Base-by-base conservation (phyloP, 768 basidiomycete species). In the Phaffia australis region DNA sequence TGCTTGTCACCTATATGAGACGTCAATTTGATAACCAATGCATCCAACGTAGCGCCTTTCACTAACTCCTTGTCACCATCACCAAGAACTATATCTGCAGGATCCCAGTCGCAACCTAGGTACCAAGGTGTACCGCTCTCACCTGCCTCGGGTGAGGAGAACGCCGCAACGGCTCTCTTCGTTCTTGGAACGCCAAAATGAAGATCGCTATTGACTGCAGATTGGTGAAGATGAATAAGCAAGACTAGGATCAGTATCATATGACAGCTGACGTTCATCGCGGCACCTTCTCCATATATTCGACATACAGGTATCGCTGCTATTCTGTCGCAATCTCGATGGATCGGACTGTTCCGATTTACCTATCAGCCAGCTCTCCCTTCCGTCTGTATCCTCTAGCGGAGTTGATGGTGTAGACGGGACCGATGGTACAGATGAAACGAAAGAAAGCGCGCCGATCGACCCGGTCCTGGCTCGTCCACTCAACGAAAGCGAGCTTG, bases 1-100 rank as follows among this genome's bases (percentile, higher is more conserved):
- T 84, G 84, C 72, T 85, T 83, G 69, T 93, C 90, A 3, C 46
- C 46, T 29, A 30, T n/a, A 73, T 99, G 94, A 19, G 87, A 85
- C 2, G 95, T 97, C 60, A 98, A 78, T 14, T 89, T 84, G 73
- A 92, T 91, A 1, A 97, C 86, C 15, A 98, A 79, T 2, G 91
- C 90, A 23, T 83, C 78, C 0, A 93, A 81, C 0, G 92, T 91
- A 3, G 92, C 95, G 32, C 87, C 95, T 52, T 86, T 83, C 63
- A 98, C 85, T 56, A 83, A 81, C 15, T 60, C 66, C 15, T 55
- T 32, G 56, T 51, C 85, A 73, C 95, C 89, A 8, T 86, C 82
- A 70, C 91, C 88, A 71, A 94, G 86, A 56, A 87, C 76, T 70
- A 98, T 87, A 66, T 97, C 92, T 11, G 81, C 81, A 52, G 84